These are phyloP conservation scores for Lenwebbia sp. DNA, from an alignment of 345 rosid species.

Conservation along the genomic window DNA sequence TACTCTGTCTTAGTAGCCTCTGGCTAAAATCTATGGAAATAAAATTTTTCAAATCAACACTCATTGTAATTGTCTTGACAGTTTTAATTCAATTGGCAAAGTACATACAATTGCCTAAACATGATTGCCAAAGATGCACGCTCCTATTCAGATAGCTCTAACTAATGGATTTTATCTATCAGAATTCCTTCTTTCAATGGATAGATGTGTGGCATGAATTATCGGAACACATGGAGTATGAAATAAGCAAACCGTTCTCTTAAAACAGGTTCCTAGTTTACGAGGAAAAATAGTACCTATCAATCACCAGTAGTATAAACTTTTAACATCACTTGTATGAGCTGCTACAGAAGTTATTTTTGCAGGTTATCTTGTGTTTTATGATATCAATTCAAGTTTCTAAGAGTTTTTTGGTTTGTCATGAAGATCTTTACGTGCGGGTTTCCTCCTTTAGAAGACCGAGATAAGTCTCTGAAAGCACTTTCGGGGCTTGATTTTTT, in stretches of 20 bases:
- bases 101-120: background rate
- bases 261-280: background rate
- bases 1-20: background rate
- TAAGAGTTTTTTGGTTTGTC: background rate
- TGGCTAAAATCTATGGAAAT: background rate
- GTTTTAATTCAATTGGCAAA: background rate
- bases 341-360: background rate
- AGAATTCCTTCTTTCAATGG: background rate
- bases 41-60: background rate
- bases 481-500: conserved; percentile 74
- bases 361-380: background rate
- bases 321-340: background rate
- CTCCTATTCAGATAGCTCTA: background rate
- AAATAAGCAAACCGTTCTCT: background rate
- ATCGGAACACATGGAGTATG: background rate
- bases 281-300: background rate
- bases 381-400: background rate
- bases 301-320: background rate
- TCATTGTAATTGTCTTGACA: background rate
- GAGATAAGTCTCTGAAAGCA: conserved; percentile 58
- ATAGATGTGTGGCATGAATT: background rate
- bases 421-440: conserved; percentile 80
- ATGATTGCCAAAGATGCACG: background rate
- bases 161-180: background rate
- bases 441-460: conserved; percentile 87